Base-by-base conservation (phyloP, 2,329 filamentous ascomycete species). In the Paecilomyces variotii region DNA sequence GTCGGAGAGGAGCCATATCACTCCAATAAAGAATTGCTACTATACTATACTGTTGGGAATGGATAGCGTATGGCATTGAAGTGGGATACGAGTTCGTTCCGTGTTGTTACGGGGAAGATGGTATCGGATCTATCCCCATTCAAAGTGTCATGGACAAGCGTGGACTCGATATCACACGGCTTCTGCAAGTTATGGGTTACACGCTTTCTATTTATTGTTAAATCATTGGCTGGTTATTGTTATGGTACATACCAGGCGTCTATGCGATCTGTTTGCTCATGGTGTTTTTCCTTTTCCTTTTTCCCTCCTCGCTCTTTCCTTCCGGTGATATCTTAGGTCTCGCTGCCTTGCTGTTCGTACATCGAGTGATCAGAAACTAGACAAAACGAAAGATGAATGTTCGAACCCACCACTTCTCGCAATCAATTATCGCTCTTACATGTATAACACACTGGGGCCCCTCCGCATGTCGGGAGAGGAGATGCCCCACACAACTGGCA, bases 1-100 rank as follows among this genome's bases (percentile, higher is more conserved):
- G 85, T 76, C 83, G 89, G 74, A 83, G 89, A 72, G 92, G 92
- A 63, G 88, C 90, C 62, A 96, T 96, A 77, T 85, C 88, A 60
- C 80, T 96, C 72, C 82, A 79, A 67, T 84, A 71, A 70, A 60
- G 61, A 2, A 52, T 28, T 14, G 50, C 5, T n/a, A 45, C 9
- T 45, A 45, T 45, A 45, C 19, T 45, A 14, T 39, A 45, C 39
- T 24, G 5, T 24, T 45, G 39, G 30, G 14, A 45, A 19, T 24
- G 39, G 19, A 45, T n/a, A 19, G 14, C n/a, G 39, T 45, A 14
- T 9, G n/a, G 24, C 19, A 19, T 19, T 45, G 19, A 45, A 19
- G 19, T 9, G 19, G 39, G 39, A 24, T 45, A 19, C 7, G 39
- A 32, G n/a, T 45, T 2, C 7, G 19, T 45, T 24, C 19, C 7